phyloP scores from a whole-genome alignment of 345 rosid species.

The Combretum micranthum region DNA sequence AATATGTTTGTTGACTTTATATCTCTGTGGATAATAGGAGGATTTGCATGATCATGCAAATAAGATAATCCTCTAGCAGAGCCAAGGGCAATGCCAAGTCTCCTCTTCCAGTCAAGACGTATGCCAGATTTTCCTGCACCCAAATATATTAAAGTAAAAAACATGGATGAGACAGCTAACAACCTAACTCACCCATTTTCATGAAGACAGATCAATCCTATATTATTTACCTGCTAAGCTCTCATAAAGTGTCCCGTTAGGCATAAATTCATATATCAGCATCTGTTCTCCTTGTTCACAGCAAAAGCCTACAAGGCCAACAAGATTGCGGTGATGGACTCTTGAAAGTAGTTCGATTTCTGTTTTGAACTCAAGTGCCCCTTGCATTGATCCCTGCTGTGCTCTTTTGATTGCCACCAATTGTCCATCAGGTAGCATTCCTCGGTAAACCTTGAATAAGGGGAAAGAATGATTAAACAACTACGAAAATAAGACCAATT shows the following conservation, averaged over 20 bases:
- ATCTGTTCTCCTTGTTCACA: constrained; percentile 85
- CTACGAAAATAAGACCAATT: background rate
- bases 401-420: constrained; percentile 81
- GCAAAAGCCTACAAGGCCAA: constrained; percentile 78
- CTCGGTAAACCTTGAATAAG: constrained; percentile 59
- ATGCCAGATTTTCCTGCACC: constrained; percentile 49
- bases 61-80: constrained; percentile 79
- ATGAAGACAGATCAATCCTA: too few species aligned
- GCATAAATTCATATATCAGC: constrained; percentile 74
- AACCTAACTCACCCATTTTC: too few species aligned
- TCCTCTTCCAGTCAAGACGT: constrained; percentile 66
- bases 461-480: background rate
- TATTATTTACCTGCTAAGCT: constrained; percentile 47
- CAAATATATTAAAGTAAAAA: background rate
- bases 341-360: constrained; percentile 85
- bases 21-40: constrained; percentile 87
- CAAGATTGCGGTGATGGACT: constrained; percentile 84
- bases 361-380: constrained; percentile 81
- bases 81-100: constrained; percentile 72
- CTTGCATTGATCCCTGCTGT: constrained; percentile 79
- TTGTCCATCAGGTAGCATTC: constrained; percentile 66
- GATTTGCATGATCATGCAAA: constrained; percentile 84
- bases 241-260: constrained; percentile 67
- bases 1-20: constrained; percentile 73
- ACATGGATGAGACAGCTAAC: too few species aligned